Base-by-base conservation (phyloP, 345 rosid genomes). In the Pistacia vera region DNA sequence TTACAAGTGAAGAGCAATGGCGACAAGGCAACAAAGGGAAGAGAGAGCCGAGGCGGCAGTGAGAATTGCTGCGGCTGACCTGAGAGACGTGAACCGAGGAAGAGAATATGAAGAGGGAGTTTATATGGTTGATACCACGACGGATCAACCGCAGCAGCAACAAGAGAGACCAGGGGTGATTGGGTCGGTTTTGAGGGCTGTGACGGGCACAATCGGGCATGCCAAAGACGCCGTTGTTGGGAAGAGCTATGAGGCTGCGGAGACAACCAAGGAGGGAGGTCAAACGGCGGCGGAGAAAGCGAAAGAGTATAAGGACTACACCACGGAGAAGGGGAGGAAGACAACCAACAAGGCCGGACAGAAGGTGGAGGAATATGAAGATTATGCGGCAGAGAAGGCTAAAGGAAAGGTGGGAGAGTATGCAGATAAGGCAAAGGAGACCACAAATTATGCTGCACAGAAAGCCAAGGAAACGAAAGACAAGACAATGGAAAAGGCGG, bases 191-290 rank as follows among this genome's bases (percentile, higher is more conserved):
- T 61, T 92, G 28, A 82, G 79, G 67, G 88, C 88, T 3, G 89
- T 94, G 17, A 82, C 84, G 5, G 91, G 81, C 48, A 90, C 92
- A 0, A 80, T 78, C 56, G 91, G 82, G 77, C 90, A 89, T 11
- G 97, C 90, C 0, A 92, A 84, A 69, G 94, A 86, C 1, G 93
- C 85, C 0, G 88, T 86, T 9, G 85, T 87, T 0, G 97, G 94
- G 2, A 90, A 89, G 80, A 78, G 79, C 78, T 70, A 77, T 2
- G 85, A 86, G 0, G 48, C 73, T 22, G 67, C 72, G 1, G 82
- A 73, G 62, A 54, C 13, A 13, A 71, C 76, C 8, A 55, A 7
- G 76, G 72, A 56, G 60, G 63, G 51, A 36, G 20, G 76, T 4
- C 46, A 59, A 2, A 73, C 80, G 33, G 71, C 68, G 16, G 70